Conservation (phyloP, 192 early-diverging fungal species). For the Entomortierella chlamydospora region DNA sequence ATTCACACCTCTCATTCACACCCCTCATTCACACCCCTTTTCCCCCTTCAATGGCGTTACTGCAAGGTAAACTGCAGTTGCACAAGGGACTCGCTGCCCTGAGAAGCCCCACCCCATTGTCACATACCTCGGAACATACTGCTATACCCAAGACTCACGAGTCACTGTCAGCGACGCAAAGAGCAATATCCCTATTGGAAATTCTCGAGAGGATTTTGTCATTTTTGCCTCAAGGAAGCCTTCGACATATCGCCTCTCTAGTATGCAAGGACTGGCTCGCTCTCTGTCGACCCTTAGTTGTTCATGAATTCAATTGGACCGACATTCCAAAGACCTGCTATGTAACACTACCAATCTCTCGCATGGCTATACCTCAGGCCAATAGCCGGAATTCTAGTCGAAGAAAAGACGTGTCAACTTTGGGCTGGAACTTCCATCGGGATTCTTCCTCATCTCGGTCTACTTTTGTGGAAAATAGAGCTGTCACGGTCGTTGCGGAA, state of each 20-base stretch:
- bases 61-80: neutral
- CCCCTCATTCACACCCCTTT: neutral
- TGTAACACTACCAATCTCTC: slow-evolving; percentile 3
- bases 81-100: neutral
- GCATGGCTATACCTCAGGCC: neutral
- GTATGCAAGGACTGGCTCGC: slow-evolving; percentile 32
- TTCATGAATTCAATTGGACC: slow-evolving; percentile 1
- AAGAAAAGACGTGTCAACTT: neutral
- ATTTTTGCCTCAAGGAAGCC: slow-evolving; percentile 17
- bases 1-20: neutral
- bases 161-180: neutral
- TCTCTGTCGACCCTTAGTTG: neutral
- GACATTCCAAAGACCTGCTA: neutral
- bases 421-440: neutral
- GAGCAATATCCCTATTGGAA: slow-evolving; percentile 20
- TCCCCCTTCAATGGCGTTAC: neutral
- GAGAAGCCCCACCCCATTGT: neutral
- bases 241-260: slow-evolving; percentile 6
- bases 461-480: neutral
- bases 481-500: slow-evolving; percentile 2
- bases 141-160: neutral
- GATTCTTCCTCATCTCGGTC: neutral
- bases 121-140: neutral
- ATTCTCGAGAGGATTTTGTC: slow-evolving; percentile 31
- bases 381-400: neutral